These are phyloP conservation scores for Coemansia sp. DNA, from an alignment of 192 early-diverging fungal genomes.

Conservation along the genomic window DNA sequence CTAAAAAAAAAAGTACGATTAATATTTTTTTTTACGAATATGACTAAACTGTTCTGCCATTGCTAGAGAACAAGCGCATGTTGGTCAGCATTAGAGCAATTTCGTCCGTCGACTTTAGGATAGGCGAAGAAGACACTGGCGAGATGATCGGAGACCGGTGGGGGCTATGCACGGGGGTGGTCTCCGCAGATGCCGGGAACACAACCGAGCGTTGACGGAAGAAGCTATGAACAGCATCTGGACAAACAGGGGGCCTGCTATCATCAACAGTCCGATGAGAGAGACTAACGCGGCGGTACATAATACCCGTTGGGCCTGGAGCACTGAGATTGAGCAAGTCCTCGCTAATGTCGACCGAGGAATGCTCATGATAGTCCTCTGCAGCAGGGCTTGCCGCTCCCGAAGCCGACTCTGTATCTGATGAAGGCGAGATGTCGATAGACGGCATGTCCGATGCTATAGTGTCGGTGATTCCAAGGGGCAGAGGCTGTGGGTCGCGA, in stretches of 20 bases:
- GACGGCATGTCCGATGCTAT: not conserved
- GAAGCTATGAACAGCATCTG: slow-evolving; percentile 29
- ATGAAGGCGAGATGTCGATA: not conserved
- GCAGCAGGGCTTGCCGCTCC: slow-evolving; percentile 1
- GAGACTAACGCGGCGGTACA: slow-evolving; percentile 19
- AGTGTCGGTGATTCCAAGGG: not conserved
- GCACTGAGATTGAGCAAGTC: not conserved
- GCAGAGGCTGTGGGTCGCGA: not conserved
- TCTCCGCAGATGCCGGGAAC: slow-evolving; percentile 47
- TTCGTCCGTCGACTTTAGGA: slow-evolving; percentile 31
- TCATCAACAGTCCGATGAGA: slow-evolving; percentile 20
- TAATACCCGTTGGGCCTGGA: not conserved
- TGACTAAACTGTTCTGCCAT: not conserved
- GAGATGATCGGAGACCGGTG: slow-evolving; percentile 25
- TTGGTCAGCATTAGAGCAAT: not conserved
- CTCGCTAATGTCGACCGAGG: not conserved
- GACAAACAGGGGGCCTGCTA: slow-evolving; percentile 32
- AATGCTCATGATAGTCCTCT: slow-evolving; percentile 1
- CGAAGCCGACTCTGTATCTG: not conserved
- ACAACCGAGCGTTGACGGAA: slow-evolving; percentile 38
- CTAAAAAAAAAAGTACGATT: not conserved
- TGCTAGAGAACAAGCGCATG: not conserved
- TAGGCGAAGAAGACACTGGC: slow-evolving; percentile 24
- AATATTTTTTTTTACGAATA: not conserved
- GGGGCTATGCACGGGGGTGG: slow-evolving; percentile 33